These are phyloP conservation scores for Boletus reticulatus DNA, from an alignment of 768 basidiomycete genomes.

Conservation along the genomic window DNA sequence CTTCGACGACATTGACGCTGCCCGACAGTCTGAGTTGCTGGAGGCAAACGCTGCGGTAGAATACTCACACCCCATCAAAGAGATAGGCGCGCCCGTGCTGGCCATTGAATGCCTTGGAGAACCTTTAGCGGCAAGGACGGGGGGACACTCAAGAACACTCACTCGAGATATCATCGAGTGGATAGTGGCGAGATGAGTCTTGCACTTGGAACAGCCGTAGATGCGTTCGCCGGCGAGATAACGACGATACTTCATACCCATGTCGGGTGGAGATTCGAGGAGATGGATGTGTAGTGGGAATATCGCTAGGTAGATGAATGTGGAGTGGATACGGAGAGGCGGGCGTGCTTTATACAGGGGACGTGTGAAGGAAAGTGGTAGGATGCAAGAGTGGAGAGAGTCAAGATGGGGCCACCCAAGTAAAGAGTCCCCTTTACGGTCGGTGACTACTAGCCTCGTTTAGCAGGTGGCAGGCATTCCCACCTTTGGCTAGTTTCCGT, in stretches of 20 bases:
- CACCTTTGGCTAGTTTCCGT: constrained; percentile 17
- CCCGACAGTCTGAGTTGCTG: constrained; percentile 5
- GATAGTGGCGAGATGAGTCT: constrained; percentile 87
- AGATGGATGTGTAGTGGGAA: not conserved
- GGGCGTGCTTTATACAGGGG: constrained; percentile 25
- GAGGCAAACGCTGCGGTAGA: constrained; percentile 12
- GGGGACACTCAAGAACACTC: constrained; percentile 25
- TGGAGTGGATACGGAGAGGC: not conserved
- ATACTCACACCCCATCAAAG: constrained; percentile 86
- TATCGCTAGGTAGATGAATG: constrained; percentile 1
- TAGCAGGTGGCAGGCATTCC: constrained; percentile 23
- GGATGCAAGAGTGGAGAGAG: constrained; percentile 9
- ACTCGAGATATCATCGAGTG: constrained; percentile 91
- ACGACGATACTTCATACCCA: constrained; percentile 90
- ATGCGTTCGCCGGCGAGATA: constrained; percentile 85
- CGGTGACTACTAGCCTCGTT: constrained; percentile 19
- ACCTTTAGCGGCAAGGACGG: constrained; percentile 12
- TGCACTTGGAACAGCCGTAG: constrained; percentile 85
- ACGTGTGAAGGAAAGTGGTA: constrained; percentile 28
- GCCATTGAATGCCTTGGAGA: constrained; percentile 86
- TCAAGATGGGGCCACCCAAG: constrained; percentile 1
- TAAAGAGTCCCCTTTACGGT: constrained; percentile 24
- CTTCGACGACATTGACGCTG: constrained; percentile 91
- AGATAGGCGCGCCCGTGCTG: constrained; percentile 95
- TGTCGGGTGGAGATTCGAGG: constrained; percentile 30